Evolutionary conservation across 139 green algal genomes (phyloP).

Genomic region (Zygnema circumcarinatum): DNA sequence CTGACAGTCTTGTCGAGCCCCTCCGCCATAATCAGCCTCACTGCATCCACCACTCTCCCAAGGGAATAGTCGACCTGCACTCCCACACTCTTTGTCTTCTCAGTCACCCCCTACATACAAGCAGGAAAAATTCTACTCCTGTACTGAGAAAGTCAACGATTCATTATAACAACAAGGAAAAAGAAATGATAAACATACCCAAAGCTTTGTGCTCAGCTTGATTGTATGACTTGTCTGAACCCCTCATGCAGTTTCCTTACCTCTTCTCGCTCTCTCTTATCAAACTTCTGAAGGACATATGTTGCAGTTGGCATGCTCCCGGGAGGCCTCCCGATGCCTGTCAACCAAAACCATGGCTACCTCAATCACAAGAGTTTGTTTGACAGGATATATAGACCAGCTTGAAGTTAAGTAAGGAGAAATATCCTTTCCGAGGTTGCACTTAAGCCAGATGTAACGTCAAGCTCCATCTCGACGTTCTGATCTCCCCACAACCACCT

Average conservation of each 20-base stretch:
- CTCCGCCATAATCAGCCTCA: slow-evolving; percentile 20
- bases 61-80: slow-evolving; percentile 14
- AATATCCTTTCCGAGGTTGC: neutral
- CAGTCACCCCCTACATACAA: no score
- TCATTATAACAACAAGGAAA: neutral
- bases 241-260: slow-evolving; percentile 54
- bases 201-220: neutral
- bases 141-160: neutral
- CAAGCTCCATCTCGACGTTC: neutral
- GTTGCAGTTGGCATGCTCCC: slow-evolving; percentile 65
- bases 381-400: neutral
- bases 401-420: neutral
- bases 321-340: slow-evolving; percentile 83
- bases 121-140: neutral
- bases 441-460: no score
- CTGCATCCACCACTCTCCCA: neutral
- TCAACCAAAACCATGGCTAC: slow-evolving; percentile 41
- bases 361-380: neutral
- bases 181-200: neutral
- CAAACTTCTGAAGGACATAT: slow-evolving; percentile 82
- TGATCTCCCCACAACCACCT: neutral
- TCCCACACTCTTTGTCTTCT: no score
- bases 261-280: slow-evolving; percentile 70
- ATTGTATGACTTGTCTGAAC: neutral
- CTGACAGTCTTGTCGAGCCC: slow-evolving; percentile 38